Base-by-base conservation (phyloP, 2,329 filamentous ascomycete species). In the Phyllosticta citribraziliensis region DNA sequence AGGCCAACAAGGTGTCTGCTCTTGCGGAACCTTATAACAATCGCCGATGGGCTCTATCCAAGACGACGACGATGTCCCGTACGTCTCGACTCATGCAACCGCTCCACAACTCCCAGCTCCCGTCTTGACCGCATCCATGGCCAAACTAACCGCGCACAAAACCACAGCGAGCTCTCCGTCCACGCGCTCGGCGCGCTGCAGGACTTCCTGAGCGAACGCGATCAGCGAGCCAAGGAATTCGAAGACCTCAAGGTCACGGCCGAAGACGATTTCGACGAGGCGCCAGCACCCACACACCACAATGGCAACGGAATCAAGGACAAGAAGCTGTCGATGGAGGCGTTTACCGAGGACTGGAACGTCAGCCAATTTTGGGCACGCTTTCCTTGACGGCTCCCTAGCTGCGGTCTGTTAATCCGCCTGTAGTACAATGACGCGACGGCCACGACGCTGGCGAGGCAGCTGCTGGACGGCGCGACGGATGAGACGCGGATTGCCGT, bases 321-420 rank as follows among this genome's bases (percentile, higher is more conserved):
- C 3, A 24, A 14, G 51, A 73, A 73, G 54, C 66, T 83, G 35
- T 80, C 75, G 51, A 93, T 93, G 83, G 84, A 88, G 30, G 77
- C 82, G 1, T 94, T 93, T 68, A 79, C 80, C 1, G 89, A 93
- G 73, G 87, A 93, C 72, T 94, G 89, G 89, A 89, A 92, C 69
- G 83, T 87, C 68, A 88, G 84, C 64, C 89, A 93, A 74, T 94
- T 94, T 69, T 94, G 89, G 89, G 86, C 89, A 78, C 50, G 79
- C 70, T 22, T 24, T 40, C 55, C 22, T 60, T n/a, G 17, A 30
- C 53, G 17, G 2, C 11, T 40, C 10, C 2, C n/a, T 47, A 14
- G 27, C 54, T 10, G 22, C 30, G 22, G 27, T 22, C 19, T 52
- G 55, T 52, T 62, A 58, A 62, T 55, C 14, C 52, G 30, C 30